Percentiles rank a stretch among this genome's conserved stretches.
phyloP scores from a whole-genome alignment of 1,284 basidiomycete genomes.

The Austroboletus niveus region DNA sequence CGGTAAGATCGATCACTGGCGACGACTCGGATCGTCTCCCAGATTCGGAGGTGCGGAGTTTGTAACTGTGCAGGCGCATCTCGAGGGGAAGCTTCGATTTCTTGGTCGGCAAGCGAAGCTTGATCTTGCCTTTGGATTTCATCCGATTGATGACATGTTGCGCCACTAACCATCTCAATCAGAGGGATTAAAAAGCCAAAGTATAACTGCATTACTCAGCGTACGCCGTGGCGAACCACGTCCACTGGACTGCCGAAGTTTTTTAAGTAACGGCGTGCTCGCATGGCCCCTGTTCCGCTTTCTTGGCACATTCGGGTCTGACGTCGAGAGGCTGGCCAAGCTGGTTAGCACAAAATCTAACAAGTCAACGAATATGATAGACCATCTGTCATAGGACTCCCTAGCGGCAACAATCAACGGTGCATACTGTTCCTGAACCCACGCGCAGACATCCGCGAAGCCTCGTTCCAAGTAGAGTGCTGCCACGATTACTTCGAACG shows the following conservation, averaged over 20 bases:
- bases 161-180: slow-evolving; percentile 24
- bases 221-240: slow-evolving; percentile 14
- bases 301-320: slow-evolving; percentile 1
- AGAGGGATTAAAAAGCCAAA: slow-evolving; percentile 1
- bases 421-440: slow-evolving; percentile 31
- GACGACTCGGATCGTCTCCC: slow-evolving; percentile 4
- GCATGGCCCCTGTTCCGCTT: slow-evolving; percentile 16
- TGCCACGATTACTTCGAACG: slow-evolving; percentile 33
- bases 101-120: slow-evolving; percentile 17
- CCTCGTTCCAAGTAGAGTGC: slow-evolving; percentile 30
- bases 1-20: slow-evolving; percentile 26
- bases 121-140: slow-evolving; percentile 30
- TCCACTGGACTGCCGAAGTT: slow-evolving; percentile 17
- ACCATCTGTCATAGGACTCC: slow-evolving; percentile 22
- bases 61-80: slow-evolving; percentile 18
- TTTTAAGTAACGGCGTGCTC: slow-evolving; percentile 20
- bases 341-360: slow-evolving; percentile 6
- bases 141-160: slow-evolving; percentile 27
- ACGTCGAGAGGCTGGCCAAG: slow-evolving; percentile 11
- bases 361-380: background rate
- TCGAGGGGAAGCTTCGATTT: slow-evolving; percentile 16
- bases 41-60: slow-evolving; percentile 3
- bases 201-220: slow-evolving; percentile 18
- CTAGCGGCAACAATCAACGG: slow-evolving; percentile 26
- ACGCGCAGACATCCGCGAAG: slow-evolving; percentile 24